Percentiles rank a stretch among this genome's conserved stretches.
Conservation (phyloP, 306 rosid genomes). For the Mimosa bimucronata region DNA sequence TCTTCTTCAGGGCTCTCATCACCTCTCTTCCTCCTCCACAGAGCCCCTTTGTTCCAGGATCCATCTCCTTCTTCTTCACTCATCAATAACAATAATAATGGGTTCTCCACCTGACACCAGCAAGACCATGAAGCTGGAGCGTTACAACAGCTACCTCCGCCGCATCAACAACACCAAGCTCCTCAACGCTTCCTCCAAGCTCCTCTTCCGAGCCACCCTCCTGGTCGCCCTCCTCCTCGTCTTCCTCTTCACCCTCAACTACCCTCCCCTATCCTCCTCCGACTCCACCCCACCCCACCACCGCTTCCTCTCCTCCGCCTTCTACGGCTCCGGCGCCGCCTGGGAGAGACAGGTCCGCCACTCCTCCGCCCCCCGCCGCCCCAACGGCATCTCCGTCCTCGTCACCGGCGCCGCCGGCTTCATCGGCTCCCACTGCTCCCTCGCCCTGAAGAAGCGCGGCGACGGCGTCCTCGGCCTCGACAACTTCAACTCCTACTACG, state of each 20-base stretch:
- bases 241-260: slow-evolving; percentile 78
- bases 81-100: slow-evolving; percentile 37
- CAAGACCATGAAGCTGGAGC: slow-evolving; percentile 81
- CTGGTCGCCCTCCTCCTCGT: slow-evolving; percentile 67
- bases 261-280: slow-evolving; percentile 59
- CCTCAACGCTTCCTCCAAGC: slow-evolving; percentile 83
- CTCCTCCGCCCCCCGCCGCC: slow-evolving; percentile 73
- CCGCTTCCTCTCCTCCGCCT: slow-evolving; percentile 66
- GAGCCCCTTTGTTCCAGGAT: neutral
- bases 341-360: slow-evolving; percentile 89
- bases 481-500: slow-evolving; percentile 86
- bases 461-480: slow-evolving; percentile 89
- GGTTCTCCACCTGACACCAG: slow-evolving; percentile 91
- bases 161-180: slow-evolving; percentile 85
- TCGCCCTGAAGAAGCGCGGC: slow-evolving; percentile 84
- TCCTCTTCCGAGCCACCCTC: slow-evolving; percentile 84
- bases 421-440: slow-evolving; percentile 76
- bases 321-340: slow-evolving; percentile 71
- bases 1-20: slow-evolving; percentile 62
- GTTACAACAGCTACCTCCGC: slow-evolving; percentile 88
- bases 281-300: slow-evolving; percentile 14
- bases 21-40: slow-evolving; percentile 34
- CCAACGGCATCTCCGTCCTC: slow-evolving; percentile 69
- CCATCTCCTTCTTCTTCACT: too few species aligned
- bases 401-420: slow-evolving; percentile 94